phyloP scores from a whole-genome alignment of 1,139 yeast species.

The Taphrina sp. region DNA sequence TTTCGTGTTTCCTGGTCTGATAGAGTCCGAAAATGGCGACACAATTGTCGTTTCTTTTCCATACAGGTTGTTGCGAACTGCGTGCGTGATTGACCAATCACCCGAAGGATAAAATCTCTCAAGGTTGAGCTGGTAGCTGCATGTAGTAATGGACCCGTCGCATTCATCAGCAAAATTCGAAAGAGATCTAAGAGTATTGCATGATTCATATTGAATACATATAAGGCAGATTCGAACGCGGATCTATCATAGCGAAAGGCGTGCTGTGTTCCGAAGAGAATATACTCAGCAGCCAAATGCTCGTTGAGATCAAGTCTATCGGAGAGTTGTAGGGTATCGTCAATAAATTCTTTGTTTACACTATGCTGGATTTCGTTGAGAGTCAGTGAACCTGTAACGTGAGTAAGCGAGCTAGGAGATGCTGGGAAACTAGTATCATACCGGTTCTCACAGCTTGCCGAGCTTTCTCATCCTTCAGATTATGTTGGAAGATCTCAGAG shows the following conservation, averaged over 20 bases:
- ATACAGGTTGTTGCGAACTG: neutral
- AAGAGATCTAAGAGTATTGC: constrained; percentile 19
- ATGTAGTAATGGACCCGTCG: neutral
- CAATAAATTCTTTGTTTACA: constrained; percentile 33
- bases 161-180: constrained; percentile 5
- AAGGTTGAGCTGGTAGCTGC: neutral
- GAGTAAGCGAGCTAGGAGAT: neutral
- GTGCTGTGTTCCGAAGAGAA: constrained; percentile 23
- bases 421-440: neutral
- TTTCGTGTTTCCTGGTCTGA: neutral
- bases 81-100: neutral
- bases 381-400: constrained; percentile 1
- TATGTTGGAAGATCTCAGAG: neutral
- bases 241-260: constrained; percentile 23
- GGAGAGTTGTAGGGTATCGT: constrained; percentile 15
- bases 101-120: neutral
- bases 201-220: constrained; percentile 10
- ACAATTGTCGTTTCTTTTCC: neutral
- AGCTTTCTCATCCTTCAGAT: neutral
- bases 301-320: constrained; percentile 28
- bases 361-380: constrained; percentile 8
- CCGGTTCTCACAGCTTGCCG: constrained; percentile 6
- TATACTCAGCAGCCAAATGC: constrained; percentile 19
- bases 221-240: constrained; percentile 21
- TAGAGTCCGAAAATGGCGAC: neutral